phyloP scores from a whole-genome alignment of 257 asterid genomes.

The Gentiana dahurica region DNA sequence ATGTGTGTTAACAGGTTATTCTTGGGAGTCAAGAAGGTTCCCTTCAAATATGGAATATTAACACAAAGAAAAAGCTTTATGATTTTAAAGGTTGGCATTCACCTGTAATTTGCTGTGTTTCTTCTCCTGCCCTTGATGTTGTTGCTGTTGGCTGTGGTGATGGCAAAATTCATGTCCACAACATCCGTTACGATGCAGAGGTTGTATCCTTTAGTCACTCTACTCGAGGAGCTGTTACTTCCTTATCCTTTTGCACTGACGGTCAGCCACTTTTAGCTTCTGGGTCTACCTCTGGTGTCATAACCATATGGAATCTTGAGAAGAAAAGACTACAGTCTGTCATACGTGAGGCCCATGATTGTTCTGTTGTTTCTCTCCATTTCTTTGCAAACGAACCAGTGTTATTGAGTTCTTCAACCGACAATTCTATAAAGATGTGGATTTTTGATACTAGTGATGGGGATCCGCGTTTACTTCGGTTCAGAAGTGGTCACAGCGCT shows the following conservation, averaged over 20 bases:
- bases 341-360: conserved; percentile 74
- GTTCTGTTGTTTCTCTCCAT: conserved; percentile 69
- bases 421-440: conserved; percentile 91
- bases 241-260: conserved; percentile 83
- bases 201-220: conserved; percentile 68
- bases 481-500: conserved; percentile 93
- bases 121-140: conserved; percentile 93
- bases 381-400: conserved; percentile 85
- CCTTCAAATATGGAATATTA: conserved; percentile 82
- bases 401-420: conserved; percentile 76
- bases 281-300: conserved; percentile 89
- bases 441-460: conserved; percentile 81
- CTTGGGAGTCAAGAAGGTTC: conserved; percentile 81
- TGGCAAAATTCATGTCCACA: conserved; percentile 83
- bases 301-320: conserved; percentile 91
- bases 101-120: conserved; percentile 60
- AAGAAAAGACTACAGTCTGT: conserved; percentile 73
- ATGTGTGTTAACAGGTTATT: conserved; percentile 41
- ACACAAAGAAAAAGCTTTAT: conserved; percentile 66
- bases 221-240: conserved; percentile 69
- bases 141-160: conserved; percentile 80
- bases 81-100: conserved; percentile 82
- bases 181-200: conserved; percentile 71
- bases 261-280: conserved; percentile 93
- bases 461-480: conserved; percentile 72